Base-by-base conservation (phyloP, 192 early-diverging fungal species). In the Ambispora gerdemannii region DNA sequence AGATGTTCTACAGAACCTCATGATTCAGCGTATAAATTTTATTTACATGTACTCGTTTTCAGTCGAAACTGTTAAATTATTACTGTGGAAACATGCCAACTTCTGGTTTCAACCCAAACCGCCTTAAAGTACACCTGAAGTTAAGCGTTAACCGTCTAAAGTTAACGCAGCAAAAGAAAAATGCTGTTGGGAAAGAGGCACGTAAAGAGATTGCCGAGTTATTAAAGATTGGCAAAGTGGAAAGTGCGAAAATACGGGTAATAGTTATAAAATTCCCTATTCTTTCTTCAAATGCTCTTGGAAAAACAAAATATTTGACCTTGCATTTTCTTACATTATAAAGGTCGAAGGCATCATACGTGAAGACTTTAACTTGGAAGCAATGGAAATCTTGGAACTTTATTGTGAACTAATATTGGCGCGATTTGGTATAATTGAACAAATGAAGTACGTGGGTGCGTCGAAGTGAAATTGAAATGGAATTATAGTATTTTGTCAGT, bases 291-390 rank as follows among this genome's bases (percentile, higher is more conserved):
- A 43, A 6, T 51, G 24, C 25, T 49, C 3, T n/a, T 20, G 7
- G 25, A 64, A 64, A 64, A 4, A 55, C n/a, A 64, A 55, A 64
- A 32, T 28, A 28, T 33, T 33, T 7, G 27, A 31, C 19, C 33
- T 49, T 68, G 50, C 10, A 10, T 43, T 32, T 35, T 50, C 15
- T 17, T 86, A 11, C 19, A 8, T n/a, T 61, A 11, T 20, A 1
- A 63, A 80, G 78, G 78, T 80, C 3, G 95, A 98, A 65, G 84
- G 90, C 73, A 93, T 98, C 56, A 98, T 98, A 63, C 88, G 95
- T 19, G 95, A 97, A 65, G 96, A 98, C 81, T 89, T 91, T 58
- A 83, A 84, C 62, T 83, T 90, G n/a, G 96, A 98, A 75, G 96
- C 93, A 1, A 76, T 97, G 80, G 96, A 98, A 75, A 91, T 96